Percentiles rank a stretch among this genome's conserved stretches.
phyloP scores from a whole-genome alignment of 148 eudicot species.

The Hydrangea macrophylla region DNA sequence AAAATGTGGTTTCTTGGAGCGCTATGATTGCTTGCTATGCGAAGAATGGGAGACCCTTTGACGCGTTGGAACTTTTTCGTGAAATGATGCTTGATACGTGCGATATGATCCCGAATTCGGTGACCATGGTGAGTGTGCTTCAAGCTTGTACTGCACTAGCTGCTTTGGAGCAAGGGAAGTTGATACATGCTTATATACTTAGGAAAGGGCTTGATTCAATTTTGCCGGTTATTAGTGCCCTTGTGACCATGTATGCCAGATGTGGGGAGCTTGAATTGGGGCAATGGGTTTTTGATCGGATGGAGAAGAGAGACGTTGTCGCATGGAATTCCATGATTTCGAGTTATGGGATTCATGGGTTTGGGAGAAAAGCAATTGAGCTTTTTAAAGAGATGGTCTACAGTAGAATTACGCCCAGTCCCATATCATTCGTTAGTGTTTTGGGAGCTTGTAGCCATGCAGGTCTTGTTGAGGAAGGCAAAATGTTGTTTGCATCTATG shows the following conservation, averaged over 20 bases:
- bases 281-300: constrained; percentile 53
- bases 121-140: constrained; percentile 90
- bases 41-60: constrained; percentile 67
- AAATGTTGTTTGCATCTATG: constrained; percentile 62
- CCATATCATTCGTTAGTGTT: constrained; percentile 71
- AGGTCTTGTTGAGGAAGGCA: constrained; percentile 77
- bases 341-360: constrained; percentile 82
- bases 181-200: constrained; percentile 70
- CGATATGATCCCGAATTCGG: constrained; percentile 66
- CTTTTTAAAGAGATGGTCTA: constrained; percentile 61
- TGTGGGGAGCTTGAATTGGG: constrained; percentile 72
- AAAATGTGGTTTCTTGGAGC: constrained; percentile 92
- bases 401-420: constrained; percentile 57
- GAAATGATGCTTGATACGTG: constrained; percentile 57
- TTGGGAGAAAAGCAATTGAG: constrained; percentile 58
- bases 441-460: constrained; percentile 93
- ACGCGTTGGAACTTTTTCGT: constrained; percentile 67
- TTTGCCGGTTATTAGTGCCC: constrained; percentile 77
- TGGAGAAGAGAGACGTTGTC: constrained; percentile 77
- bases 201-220: constrained; percentile 68
- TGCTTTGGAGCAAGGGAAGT: constrained; percentile 72
- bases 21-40: constrained; percentile 90
- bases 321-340: constrained; percentile 96
- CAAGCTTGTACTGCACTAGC: constrained; percentile 89
- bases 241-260: constrained; percentile 74